Conservation (phyloP, 2,329 filamentous ascomycete species). For the Arthrobotrys conoides region DNA sequence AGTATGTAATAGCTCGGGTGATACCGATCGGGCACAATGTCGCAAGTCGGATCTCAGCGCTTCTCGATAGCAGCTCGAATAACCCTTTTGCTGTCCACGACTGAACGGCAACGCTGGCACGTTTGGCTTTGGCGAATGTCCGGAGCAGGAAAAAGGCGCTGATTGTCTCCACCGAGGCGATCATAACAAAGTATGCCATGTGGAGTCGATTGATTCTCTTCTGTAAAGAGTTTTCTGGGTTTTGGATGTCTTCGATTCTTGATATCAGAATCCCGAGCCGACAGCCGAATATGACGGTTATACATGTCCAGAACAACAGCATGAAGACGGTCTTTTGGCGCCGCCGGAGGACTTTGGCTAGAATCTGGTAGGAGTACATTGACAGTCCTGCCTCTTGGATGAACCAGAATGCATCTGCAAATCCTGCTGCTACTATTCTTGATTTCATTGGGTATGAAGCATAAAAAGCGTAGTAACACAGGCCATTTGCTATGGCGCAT, state of each 20-base stretch:
- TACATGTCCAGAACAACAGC: slow-evolving; percentile 73
- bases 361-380: slow-evolving; percentile 72
- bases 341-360: slow-evolving; percentile 70
- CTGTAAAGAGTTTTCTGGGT: slow-evolving; percentile 63
- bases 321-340: slow-evolving; percentile 69
- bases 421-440: slow-evolving; percentile 66
- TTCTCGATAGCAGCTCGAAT: slow-evolving; percentile 68
- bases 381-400: slow-evolving; percentile 69
- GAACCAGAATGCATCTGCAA: slow-evolving; percentile 68
- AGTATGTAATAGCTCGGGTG: slow-evolving; percentile 68
- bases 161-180: slow-evolving; percentile 68
- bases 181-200: slow-evolving; percentile 68
- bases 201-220: slow-evolving; percentile 67
- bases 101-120: slow-evolving; percentile 64
- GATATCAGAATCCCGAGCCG: slow-evolving; percentile 68
- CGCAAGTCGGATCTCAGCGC: slow-evolving; percentile 68
- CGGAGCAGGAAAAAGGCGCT: slow-evolving; percentile 68
- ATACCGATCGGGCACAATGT: slow-evolving; percentile 67
- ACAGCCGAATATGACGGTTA: slow-evolving; percentile 71
- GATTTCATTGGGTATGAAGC: slow-evolving; percentile 62
- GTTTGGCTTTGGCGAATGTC: slow-evolving; percentile 65
- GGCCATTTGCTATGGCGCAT: slow-evolving; percentile 68
- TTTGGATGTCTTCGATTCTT: slow-evolving; percentile 65
- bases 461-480: slow-evolving; percentile 69
- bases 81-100: slow-evolving; percentile 65